Evolutionary conservation across 1,284 basidiomycete species (phyloP), one percentile per base, ranked within the genome.

Genomic region (Caloboletus firmus): DNA sequence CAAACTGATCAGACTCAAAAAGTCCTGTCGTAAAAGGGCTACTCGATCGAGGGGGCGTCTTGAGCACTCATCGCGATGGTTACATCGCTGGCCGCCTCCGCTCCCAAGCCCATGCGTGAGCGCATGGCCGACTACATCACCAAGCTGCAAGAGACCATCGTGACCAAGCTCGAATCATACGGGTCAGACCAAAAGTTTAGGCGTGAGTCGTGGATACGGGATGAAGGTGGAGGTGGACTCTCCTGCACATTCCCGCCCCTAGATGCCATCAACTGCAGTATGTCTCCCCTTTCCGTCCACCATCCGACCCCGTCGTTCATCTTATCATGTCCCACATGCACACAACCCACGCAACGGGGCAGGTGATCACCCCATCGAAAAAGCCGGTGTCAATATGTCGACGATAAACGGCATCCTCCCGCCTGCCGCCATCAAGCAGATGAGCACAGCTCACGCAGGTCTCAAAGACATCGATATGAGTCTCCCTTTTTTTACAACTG

Each of bases 341-440:
- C 15, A 11, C n/a, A 34, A 35, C 22, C 22, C n/a, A 17, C 26
- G 17, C 41, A 28, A 28, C 5, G 40, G 4, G 30, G 34, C 17
- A 42, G 58, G 61, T 1, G 56, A 62, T 1, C 76, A 82, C 0
- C 78, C 93, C n/a, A 87, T 98, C 64, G 95, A 98, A 70, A 98
- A 98, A 72, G 96, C 88, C 1, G 95, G 94, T 1, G 91, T 98
- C 55, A 98, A 97, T 74, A 88, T 96, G 63, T 93, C 89, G 28
- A 79, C 96, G 64, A 92, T 98, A 2, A 84, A 95, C 68, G 94
- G 94, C n/a, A 79, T 76, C 36, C 83, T 99, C 5, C 91, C 94
- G 0, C 91, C 92, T 1, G 75, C 85, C 11, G 95, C 93, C 1
- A 84, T 98, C 67, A 81, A 82, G 67, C 92, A 96, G 75, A 98